A percentile compares a stretch with the other conserved stretches of the same genome.
These are phyloP conservation scores for Xylaria digitata DNA, from an alignment of 2,329 filamentous ascomycete genomes.

Conservation along the genomic window DNA sequence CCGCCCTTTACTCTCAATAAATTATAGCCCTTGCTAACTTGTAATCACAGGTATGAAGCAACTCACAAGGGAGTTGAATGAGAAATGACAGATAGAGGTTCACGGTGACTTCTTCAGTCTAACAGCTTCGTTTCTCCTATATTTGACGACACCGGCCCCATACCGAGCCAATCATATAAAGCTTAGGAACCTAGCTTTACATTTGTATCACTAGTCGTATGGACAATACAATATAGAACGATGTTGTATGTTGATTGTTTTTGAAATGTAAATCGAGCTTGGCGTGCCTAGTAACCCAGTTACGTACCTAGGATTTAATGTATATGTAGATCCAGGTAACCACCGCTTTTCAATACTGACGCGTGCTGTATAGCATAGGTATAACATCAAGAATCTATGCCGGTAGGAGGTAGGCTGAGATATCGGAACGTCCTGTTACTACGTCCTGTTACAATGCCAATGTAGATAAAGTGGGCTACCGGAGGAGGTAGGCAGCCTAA, in stretches of 20 bases:
- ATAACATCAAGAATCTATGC: too few relatives aligned
- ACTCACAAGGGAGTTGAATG: conserved; percentile 61
- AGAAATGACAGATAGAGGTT: conserved; percentile 8
- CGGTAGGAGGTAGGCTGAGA: not conserved
- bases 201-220: conserved; percentile 8
- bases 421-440: too few relatives aligned
- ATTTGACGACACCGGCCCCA: conserved; percentile 9
- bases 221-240: conserved; percentile 1
- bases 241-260: not conserved
- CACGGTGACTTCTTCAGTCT: not conserved
- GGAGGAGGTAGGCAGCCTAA: too few relatives aligned
- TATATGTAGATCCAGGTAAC: too few relatives aligned
- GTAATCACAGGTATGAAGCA: conserved; percentile 68
- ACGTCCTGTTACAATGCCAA: too few relatives aligned
- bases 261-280: too few relatives aligned
- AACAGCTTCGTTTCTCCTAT: not conserved
- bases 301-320: too few relatives aligned
- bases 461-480: too few relatives aligned
- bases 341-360: not conserved
- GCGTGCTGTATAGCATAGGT: too few relatives aligned
- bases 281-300: not conserved
- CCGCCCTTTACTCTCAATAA: conserved; percentile 16
- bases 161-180: conserved; percentile 6
- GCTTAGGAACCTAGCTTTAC: not conserved
- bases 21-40: conserved; percentile 49